phyloP scores from a whole-genome alignment of 495 filamentous ascomycete species.

The Podospora pseudoanserina region DNA sequence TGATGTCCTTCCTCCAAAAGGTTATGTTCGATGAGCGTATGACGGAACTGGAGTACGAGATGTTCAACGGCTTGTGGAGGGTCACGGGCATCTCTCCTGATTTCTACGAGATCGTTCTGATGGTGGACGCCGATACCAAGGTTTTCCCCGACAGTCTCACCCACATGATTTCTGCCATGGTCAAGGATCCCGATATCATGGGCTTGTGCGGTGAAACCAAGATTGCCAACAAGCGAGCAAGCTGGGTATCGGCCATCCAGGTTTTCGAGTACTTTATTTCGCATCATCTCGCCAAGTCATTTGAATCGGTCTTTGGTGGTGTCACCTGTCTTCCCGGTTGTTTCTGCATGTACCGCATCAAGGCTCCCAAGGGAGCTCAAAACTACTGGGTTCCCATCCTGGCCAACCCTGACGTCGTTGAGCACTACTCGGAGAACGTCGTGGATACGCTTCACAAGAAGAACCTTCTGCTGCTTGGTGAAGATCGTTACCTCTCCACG shows the following conservation, averaged over 20 bases:
- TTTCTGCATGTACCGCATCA: conserved; percentile 99
- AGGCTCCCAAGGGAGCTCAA: conserved; percentile 94
- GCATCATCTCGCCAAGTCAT: conserved; percentile 92
- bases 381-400: conserved; percentile 99
- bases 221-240: conserved; percentile 94
- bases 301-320: conserved; percentile 98
- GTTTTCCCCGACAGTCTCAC: conserved; percentile 97
- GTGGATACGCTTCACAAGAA: conserved; percentile 99
- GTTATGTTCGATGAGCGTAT: conserved; percentile 99
- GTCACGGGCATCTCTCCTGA: conserved; percentile 96
- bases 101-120: conserved; percentile 94
- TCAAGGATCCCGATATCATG: conserved; percentile 99
- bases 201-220: conserved; percentile 98
- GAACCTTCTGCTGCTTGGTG: conserved; percentile 90
- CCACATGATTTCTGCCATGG: conserved; percentile 98
- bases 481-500: conserved; percentile 95
- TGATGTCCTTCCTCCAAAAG: conserved; percentile 99
- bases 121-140: conserved; percentile 99
- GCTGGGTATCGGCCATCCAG: conserved; percentile 97
- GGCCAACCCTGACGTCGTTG: conserved; percentile 96
- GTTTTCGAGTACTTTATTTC: conserved; percentile 99
- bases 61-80: conserved; percentile 99
- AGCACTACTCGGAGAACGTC: conserved; percentile 98
- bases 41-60: conserved; percentile 99
- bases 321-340: conserved; percentile 98